phyloP scores from a whole-genome alignment of 2,329 filamentous ascomycete genomes.

The Laburnicola sp. region DNA sequence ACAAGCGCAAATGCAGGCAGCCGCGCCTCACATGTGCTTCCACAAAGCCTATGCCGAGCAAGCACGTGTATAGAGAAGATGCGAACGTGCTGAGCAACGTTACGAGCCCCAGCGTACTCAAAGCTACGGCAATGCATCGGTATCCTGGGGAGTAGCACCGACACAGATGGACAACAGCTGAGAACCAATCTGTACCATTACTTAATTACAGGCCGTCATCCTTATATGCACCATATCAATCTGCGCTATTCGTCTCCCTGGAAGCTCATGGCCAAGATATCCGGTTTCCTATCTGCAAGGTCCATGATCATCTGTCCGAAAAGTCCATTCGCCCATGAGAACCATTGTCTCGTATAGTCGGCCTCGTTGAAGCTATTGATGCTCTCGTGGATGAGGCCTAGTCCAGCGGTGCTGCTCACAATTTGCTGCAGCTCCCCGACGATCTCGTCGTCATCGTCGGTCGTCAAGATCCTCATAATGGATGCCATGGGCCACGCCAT shows the following conservation, averaged over 20 bases:
- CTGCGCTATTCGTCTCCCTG: slow-evolving; percentile 34
- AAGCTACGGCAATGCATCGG: background rate
- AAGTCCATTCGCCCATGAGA: slow-evolving; percentile 57
- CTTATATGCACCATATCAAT: background rate
- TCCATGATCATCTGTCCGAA: slow-evolving; percentile 56
- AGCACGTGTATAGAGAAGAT: slow-evolving; percentile 10
- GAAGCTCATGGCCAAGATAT: slow-evolving; percentile 49
- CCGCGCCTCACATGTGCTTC: background rate
- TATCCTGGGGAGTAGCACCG: too few species aligned
- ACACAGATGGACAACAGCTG: background rate
- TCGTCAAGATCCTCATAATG: slow-evolving; percentile 57
- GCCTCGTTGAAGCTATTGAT: slow-evolving; percentile 53
- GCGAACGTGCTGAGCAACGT: slow-evolving; percentile 7
- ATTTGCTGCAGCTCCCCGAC: slow-evolving; percentile 49
- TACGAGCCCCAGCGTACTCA: background rate
- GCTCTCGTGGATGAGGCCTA: slow-evolving; percentile 57
- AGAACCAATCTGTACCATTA: background rate
- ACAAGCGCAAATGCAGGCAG: background rate
- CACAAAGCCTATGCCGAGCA: slow-evolving; percentile 10
- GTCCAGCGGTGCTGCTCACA: slow-evolving; percentile 52
- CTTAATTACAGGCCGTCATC: background rate
- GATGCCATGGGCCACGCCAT: slow-evolving; percentile 57
- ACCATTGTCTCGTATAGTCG: slow-evolving; percentile 56
- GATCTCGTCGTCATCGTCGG: slow-evolving; percentile 52
- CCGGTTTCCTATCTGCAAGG: slow-evolving; percentile 49